Conservation (phyloP, 257 asterid genomes). For the Striga asiatica region DNA sequence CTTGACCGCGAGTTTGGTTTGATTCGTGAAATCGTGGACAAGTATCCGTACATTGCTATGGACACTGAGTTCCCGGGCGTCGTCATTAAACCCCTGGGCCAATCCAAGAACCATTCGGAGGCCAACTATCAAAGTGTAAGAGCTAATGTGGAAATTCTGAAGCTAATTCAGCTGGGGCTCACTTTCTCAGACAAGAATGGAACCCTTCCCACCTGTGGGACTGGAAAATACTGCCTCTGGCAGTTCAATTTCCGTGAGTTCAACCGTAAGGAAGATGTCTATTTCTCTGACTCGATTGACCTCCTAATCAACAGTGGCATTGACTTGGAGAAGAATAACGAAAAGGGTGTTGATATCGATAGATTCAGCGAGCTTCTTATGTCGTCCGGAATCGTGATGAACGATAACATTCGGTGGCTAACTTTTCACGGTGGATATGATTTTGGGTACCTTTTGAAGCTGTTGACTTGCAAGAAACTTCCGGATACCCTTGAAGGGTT, state of each 20-base stretch:
- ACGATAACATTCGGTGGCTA: slow-evolving; percentile 32
- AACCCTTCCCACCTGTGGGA: slow-evolving; percentile 31
- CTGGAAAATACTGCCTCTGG: slow-evolving; percentile 28
- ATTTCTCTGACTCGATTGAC: slow-evolving; percentile 35
- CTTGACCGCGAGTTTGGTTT: slow-evolving; percentile 32
- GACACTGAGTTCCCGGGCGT: slow-evolving; percentile 46
- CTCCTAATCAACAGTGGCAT: slow-evolving; percentile 34
- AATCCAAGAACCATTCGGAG: slow-evolving; percentile 28
- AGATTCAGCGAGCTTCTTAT: slow-evolving; percentile 33
- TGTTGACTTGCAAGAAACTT: slow-evolving; percentile 25
- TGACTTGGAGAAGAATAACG: slow-evolving; percentile 26
- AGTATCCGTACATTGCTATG: slow-evolving; percentile 37
- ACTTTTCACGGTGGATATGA: slow-evolving; percentile 46
- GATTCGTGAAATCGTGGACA: slow-evolving; percentile 32
- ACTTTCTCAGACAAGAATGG: slow-evolving; percentile 40
- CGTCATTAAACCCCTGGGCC: slow-evolving; percentile 35
- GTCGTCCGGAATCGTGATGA: slow-evolving; percentile 45
- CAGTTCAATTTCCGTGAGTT: slow-evolving; percentile 52
- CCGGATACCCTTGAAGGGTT: slow-evolving; percentile 35
- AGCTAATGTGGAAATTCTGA: slow-evolving; percentile 38
- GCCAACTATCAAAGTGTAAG: slow-evolving; percentile 35
- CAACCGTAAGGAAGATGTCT: slow-evolving; percentile 32
- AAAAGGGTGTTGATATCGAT: slow-evolving; percentile 26
- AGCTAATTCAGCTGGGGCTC: slow-evolving; percentile 39
- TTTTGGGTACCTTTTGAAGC: slow-evolving; percentile 41